Evolutionary conservation across 441 rosid genomes (phyloP), one percentile per base, ranked within the genome.

Genomic region (Omphalea diandra): DNA sequence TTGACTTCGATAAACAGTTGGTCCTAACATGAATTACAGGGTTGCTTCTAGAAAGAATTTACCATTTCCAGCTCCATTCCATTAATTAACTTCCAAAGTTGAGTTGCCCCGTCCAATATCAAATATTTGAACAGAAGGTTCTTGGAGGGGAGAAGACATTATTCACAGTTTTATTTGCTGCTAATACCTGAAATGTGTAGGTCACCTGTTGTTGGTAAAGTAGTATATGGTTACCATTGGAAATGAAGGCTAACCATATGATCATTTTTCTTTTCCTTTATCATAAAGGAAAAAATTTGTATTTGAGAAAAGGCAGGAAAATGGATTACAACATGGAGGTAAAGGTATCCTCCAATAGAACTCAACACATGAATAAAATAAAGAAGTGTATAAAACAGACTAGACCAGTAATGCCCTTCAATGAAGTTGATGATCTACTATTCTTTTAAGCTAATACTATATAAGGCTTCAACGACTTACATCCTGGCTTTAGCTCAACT

Each of bases 151-250:
- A 15, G 18, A 63, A 43, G 22, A 11, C 31, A 62, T 77, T 44
- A 90, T 83, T 69, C 77, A 88, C 29, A 89, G 86, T 49, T 80
- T 73, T 69, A 76, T 80, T 24, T 17, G 12, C 3, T 41, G 18
- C 29, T 27, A 9, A 67, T 53, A 22, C 40, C 40, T 54, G 50
- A 36, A 53, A 67, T 18, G 18, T 9, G 54, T 46, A 64, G 54
- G 15, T 47, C 10, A 40, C 5, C 29, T 18, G 15, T 27, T 8
- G 26, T 24, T 9, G 15, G 62, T 8, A 24, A 53, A 24, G 24
- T 24, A 9, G 15, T 53, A 22, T 15, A 24, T 53, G 18, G 31
- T 53, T 7, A 9, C 0, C 8, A 15, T 53, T 44, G 49, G 18
- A 44, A 15, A 44, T 44, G 49, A 44, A 44, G 49, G 49, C 17